These are phyloP conservation scores for Yamadazyma diospyri DNA, from an alignment of 1,139 yeast species.

Conservation along the genomic window DNA sequence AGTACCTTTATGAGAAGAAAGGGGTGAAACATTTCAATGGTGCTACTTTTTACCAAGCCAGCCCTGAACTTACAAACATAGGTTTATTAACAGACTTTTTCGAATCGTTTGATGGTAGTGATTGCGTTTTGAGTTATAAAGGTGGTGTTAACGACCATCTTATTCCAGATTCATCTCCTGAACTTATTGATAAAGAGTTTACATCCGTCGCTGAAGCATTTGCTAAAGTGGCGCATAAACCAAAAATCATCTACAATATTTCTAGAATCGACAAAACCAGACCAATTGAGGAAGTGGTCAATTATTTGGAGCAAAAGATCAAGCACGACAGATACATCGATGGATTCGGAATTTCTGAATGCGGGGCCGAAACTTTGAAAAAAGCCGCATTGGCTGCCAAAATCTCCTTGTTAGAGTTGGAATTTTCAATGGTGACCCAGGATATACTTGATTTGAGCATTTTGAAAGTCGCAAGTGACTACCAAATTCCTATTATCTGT, in stretches of 20 bases:
- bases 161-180: conserved; percentile 48
- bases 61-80: conserved; percentile 41
- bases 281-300: conserved; percentile 48
- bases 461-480: conserved; percentile 44
- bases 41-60: conserved; percentile 71
- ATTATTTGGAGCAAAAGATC: conserved; percentile 46
- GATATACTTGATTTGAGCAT: conserved; percentile 61
- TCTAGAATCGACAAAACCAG: conserved; percentile 61
- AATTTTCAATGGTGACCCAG: conserved; percentile 61
- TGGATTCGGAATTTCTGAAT: conserved; percentile 72
- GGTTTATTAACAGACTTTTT: conserved; percentile 36
- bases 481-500: conserved; percentile 61
- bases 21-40: conserved; percentile 60
- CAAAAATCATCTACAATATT: conserved; percentile 58
- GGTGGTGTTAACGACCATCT: conserved; percentile 45
- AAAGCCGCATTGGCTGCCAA: conserved; percentile 49
- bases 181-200: conserved; percentile 46
- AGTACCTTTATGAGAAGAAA: conserved; percentile 36
- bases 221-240: conserved; percentile 25
- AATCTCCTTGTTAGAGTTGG: conserved; percentile 69
- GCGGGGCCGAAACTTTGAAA: conserved; percentile 52
- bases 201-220: conserved; percentile 44
- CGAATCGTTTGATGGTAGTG: conserved; percentile 44
- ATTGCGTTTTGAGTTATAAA: conserved; percentile 59
- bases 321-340: conserved; percentile 56